Base-by-base conservation (phyloP, 768 basidiomycete species). In the Holtermanniella nyarrowii region DNA sequence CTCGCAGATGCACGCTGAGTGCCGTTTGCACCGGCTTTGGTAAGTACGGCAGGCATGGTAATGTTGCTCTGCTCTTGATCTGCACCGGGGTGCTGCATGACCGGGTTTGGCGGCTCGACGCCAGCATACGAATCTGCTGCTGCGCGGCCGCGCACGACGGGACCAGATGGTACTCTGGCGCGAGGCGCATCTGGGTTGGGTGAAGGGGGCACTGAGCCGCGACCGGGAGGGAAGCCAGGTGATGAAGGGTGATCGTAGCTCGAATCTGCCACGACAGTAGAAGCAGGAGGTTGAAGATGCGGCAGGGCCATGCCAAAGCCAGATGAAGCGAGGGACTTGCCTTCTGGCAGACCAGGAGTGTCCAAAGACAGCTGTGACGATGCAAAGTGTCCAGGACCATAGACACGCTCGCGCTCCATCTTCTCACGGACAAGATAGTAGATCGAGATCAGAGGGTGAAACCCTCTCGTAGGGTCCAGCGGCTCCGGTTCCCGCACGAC, bases 371-470 rank as follows among this genome's bases (percentile, higher is more conserved):
- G 73, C 67, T 91, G 88, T 0, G 90, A 95, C 49, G 80, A 85
- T 2, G 95, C 95, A 72, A 99, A 99, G 56, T 86, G 82, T 3
- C 90, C 90, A 0, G 83, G 83, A 0, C 93, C 95, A 71, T 91
- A 97, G 5, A 99, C 86, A 47, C 80, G 78, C 61, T 99, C 95
- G 49, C 95, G 77, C 66, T 97, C 90, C 65, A 90, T 76, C 77
- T 96, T 97, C 76, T 99, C 95, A 48, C 88, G 77, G 3, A 91
- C 86, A 18, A 99, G 81, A 75, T 83, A 96, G 71, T 99, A 99
- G 74, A 99, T 96, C 25, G 90, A 88, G 43, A 97, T 79, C 23
- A 99, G 78, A 0, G 89, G 91, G 68, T 96, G 89, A 75, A 88
- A 99, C 1, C 90, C 95, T 49, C 80, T 76, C 13, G 88, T 93